These are phyloP conservation scores for Striga hermonthica DNA, from an alignment of 305 asterid genomes.

Conservation along the genomic window DNA sequence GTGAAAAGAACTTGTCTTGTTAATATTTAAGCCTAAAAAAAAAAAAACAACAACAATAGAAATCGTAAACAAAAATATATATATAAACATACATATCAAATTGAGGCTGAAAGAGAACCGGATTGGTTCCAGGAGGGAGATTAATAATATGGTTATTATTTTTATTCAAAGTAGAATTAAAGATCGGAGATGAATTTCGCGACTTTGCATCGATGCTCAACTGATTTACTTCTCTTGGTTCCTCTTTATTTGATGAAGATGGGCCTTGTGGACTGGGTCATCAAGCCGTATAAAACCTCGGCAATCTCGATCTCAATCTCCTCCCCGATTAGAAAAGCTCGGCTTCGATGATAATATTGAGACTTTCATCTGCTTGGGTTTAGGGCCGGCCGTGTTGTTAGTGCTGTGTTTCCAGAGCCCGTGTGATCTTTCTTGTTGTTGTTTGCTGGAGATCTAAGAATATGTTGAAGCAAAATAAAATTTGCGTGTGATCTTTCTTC, in stretches of 20 bases:
- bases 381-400: slow-evolving; percentile 44
- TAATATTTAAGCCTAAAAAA: no score
- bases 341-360: slow-evolving; percentile 36
- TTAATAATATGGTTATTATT: background rate
- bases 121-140: slow-evolving; percentile 38
- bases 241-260: slow-evolving; percentile 67
- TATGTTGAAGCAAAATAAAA: no score
- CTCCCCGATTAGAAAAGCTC: slow-evolving; percentile 75
- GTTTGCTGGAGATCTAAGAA: no score
- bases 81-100: no score
- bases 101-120: slow-evolving; percentile 48
- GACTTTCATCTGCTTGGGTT: slow-evolving; percentile 68
- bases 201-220: slow-evolving; percentile 56
- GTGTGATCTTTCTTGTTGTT: no score
- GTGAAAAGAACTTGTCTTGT: no score
- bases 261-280: slow-evolving; percentile 75
- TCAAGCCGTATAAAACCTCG: slow-evolving; percentile 81
- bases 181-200: slow-evolving; percentile 61
- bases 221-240: slow-evolving; percentile 62
- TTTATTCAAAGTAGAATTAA: slow-evolving; percentile 47
- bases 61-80: no score
- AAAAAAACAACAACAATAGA: no score
- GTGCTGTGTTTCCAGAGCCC: slow-evolving; percentile 48
- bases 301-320: slow-evolving; percentile 95
- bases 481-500: no score